Evolutionary conservation across 176 grass and related monocot species (phyloP).

Genomic region (Hsuehochloa calcarea): DNA sequence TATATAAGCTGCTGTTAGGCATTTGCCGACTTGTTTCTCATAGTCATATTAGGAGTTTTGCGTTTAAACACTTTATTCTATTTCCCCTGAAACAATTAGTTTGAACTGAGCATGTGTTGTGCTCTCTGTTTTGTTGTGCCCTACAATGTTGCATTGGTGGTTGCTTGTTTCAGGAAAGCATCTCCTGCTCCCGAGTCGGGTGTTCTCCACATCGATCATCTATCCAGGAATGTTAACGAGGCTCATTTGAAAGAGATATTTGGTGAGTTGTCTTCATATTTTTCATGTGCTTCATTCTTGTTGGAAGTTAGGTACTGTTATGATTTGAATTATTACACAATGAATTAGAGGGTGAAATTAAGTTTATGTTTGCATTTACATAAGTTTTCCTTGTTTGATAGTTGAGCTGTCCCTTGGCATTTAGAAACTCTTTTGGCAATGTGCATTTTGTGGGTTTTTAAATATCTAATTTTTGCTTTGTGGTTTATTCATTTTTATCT

Average conservation of each 20-base stretch:
- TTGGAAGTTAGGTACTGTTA: not conserved
- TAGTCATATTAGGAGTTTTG: slow-evolving; percentile 3
- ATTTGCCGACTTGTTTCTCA: not conserved
- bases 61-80: not conserved
- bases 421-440: not conserved
- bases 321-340: not conserved
- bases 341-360: not conserved
- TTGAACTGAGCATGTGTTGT: not conserved
- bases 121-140: not conserved
- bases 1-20: not conserved
- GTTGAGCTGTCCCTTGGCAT: not conserved
- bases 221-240: slow-evolving; percentile 95
- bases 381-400: not conserved
- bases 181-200: slow-evolving; percentile 73
- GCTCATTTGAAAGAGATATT: slow-evolving; percentile 99
- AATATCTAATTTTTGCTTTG: not conserved
- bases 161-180: slow-evolving; percentile 70
- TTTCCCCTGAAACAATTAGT: not conserved
- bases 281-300: slow-evolving; percentile 1
- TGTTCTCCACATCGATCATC: slow-evolving; percentile 92
- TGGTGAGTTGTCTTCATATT: slow-evolving; percentile 47
- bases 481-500: not conserved
- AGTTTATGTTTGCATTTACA: slow-evolving; percentile 7
- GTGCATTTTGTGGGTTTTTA: not conserved
- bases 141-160: slow-evolving; percentile 2